phyloP scores from a whole-genome alignment of 305 asterid genomes.

The Fraxinus ornus region DNA sequence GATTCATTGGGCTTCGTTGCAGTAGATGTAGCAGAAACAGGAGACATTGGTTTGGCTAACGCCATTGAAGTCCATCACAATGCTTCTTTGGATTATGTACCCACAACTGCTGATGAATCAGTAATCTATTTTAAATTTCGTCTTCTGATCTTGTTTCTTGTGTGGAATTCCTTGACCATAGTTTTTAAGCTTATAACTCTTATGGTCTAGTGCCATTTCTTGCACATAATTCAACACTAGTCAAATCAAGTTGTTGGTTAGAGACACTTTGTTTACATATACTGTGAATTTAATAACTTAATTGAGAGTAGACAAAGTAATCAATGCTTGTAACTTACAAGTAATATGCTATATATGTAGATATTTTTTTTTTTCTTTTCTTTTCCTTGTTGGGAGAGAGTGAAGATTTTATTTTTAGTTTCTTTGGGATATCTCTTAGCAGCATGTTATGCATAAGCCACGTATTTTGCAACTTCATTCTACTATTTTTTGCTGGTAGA shows the following conservation, averaged over 20 bases:
- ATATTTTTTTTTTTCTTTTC: not conserved
- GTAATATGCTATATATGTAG: not conserved
- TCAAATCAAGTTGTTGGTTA: not conserved
- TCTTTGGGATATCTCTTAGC: not conserved
- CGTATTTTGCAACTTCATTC: not conserved
- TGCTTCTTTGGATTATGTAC: not conserved
- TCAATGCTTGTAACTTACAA: not conserved
- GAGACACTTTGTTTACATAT: not conserved
- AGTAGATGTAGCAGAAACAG: conserved; percentile 10
- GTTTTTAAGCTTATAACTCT: not conserved
- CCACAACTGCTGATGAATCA: not conserved
- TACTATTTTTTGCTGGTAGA: conserved; percentile 3
- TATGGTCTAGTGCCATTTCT: not conserved
- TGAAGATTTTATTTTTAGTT: not conserved
- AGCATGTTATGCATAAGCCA: not conserved
- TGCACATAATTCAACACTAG: not conserved
- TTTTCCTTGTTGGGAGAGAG: not conserved
- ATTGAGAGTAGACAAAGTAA: not conserved
- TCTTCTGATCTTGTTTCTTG: not conserved
- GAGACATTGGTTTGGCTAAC: not conserved
- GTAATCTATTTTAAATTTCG: not conserved
- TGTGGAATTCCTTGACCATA: not conserved
- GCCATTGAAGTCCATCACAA: conserved; percentile 15
- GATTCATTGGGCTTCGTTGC: conserved; percentile 15
- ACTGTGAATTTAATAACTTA: not conserved